Conservation (phyloP, 139 green algal genomes). For the Eudorina sp. region DNA sequence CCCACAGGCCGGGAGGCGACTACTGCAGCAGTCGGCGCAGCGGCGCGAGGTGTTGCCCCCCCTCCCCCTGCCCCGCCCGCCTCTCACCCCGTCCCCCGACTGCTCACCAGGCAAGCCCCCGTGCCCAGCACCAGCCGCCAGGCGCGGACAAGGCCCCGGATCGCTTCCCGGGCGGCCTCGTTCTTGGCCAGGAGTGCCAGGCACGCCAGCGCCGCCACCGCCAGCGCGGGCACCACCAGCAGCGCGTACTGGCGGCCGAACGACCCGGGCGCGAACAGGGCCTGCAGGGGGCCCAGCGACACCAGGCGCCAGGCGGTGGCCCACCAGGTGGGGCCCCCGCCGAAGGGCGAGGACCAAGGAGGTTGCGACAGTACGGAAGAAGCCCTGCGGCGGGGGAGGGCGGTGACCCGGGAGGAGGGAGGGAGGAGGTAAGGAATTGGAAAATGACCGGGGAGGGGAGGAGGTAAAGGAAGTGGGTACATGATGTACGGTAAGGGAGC, state of each 20-base stretch:
- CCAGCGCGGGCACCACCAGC: background rate
- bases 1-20: no score
- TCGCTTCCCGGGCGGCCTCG: background rate
- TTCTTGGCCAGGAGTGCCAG: background rate
- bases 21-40: no score
- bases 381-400: background rate
- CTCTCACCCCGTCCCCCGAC: background rate
- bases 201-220: background rate
- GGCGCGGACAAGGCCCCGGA: background rate
- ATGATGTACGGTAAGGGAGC: background rate
- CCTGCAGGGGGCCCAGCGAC: background rate
- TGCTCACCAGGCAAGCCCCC: background rate
- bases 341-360: background rate
- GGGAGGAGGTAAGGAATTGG: no score
- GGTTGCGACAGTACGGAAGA: background rate
- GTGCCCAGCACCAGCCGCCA: background rate
- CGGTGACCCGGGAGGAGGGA: no score
- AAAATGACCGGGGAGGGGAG: no score
- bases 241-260: slow-evolving; percentile 13
- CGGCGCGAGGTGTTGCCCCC: no score
- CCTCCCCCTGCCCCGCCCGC: background rate
- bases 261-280: background rate
- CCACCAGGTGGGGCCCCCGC: background rate
- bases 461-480: background rate
- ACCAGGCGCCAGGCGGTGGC: background rate